phyloP scores from a whole-genome alignment of 75 land plant genomes.

The Picea glauca region DNA sequence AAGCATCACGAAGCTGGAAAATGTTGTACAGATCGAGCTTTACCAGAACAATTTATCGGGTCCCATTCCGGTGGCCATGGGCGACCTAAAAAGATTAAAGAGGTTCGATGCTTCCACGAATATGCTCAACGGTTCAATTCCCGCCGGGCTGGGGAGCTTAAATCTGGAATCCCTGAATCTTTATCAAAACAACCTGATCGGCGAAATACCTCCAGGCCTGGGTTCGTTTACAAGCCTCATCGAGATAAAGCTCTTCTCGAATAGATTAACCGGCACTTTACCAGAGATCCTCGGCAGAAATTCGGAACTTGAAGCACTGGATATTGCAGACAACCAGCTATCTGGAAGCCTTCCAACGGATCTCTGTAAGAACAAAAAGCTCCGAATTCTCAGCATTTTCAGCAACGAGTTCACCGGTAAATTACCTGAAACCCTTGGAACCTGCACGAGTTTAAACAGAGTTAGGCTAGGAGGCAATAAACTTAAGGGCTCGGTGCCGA shows the following conservation, averaged over 20 bases:
- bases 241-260: conserved; percentile 51
- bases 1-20: conserved; percentile 37
- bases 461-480: conserved; percentile 43
- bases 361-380: conserved; percentile 45
- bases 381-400: conserved; percentile 54
- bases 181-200: conserved; percentile 37
- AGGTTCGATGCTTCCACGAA: conserved; percentile 67
- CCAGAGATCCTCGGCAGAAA: conserved; percentile 47
- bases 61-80: conserved; percentile 45
- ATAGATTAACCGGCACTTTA: conserved; percentile 39
- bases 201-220: conserved; percentile 41
- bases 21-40: conserved; percentile 66
- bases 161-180: neutral
- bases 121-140: conserved; percentile 52
- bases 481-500: conserved; percentile 53
- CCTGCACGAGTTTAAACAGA: conserved; percentile 49
- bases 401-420: conserved; percentile 53
- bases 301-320: conserved; percentile 43
- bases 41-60: conserved; percentile 74
- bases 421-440: conserved; percentile 43
- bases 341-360: conserved; percentile 54
- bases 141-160: conserved; percentile 40
- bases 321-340: conserved; percentile 53
- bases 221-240: conserved; percentile 33
- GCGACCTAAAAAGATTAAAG: conserved; percentile 34